Evolutionary conservation across 345 rosid species (phyloP).

Genomic region (Lumnitzera littorea): DNA sequence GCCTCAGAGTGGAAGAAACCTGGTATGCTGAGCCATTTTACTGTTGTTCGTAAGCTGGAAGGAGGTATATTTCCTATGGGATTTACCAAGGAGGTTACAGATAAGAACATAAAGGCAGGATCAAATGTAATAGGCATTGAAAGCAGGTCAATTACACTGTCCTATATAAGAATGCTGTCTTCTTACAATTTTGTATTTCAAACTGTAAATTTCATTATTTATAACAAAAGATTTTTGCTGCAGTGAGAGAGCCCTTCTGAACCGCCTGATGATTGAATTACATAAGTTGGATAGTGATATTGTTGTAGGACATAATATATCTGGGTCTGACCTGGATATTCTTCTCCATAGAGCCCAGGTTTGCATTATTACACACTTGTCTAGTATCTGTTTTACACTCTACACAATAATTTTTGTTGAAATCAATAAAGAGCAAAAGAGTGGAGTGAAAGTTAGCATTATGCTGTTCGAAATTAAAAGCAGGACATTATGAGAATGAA

Average conservation of each 20-base stretch:
- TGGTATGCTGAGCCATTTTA: conserved; percentile 77
- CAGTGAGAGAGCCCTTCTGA: conserved; percentile 94
- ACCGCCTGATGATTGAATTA: conserved; percentile 79
- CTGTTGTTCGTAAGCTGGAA: conserved; percentile 85
- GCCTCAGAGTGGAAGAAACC: conserved; percentile 78
- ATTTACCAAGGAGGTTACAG: conserved; percentile 76
- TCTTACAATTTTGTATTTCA: conserved; percentile 5
- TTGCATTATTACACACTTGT: conserved; percentile 4
- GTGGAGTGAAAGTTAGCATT: neutral
- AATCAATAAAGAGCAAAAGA: neutral
- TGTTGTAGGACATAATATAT: conserved; percentile 94
- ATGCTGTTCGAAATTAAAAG: too few species aligned
- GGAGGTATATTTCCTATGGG: conserved; percentile 95
- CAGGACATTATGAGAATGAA: too few species aligned
- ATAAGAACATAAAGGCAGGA: conserved; percentile 74
- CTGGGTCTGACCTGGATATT: conserved; percentile 96
- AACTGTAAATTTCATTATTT: neutral
- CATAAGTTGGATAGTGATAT: conserved; percentile 88
- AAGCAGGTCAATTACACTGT: conserved; percentile 52
- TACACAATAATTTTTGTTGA: neutral
- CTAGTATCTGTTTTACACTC: neutral
- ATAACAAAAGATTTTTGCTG: conserved; percentile 16
- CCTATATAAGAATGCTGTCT: neutral
- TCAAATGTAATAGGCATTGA: conserved; percentile 65
- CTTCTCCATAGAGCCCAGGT: conserved; percentile 95